Base-by-base conservation (phyloP, 768 basidiomycete genomes). In the Mrakia frigida region DNA sequence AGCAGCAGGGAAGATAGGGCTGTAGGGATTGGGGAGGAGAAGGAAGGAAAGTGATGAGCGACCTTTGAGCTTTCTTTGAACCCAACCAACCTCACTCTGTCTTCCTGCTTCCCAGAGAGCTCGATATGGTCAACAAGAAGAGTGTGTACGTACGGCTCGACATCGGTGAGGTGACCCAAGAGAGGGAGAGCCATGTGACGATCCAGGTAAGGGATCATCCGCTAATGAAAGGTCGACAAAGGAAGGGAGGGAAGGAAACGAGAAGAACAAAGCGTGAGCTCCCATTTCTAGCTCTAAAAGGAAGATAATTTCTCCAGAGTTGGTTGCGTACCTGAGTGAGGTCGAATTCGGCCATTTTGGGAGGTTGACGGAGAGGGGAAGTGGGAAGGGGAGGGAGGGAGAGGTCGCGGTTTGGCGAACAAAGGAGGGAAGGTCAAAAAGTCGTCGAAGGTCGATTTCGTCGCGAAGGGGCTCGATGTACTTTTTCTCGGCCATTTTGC, bases 171-270 rank as follows among this genome's bases (percentile, higher is more conserved):
- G 85, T 96, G 94, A 14, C 91, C 89, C 78, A 99, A 91, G 13
- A 98, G 85, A 37, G 97, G 95, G 80, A 98, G 92, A 53, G 91
- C 90, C 41, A 99, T 87, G 87, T 99, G 97, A 73, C 97, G 89
- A 84, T 99, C 97, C 78, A 97, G 86, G 85, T 93, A 92, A 3
- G 94, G 90, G 76, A 98, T 92, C 72, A 98, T 88, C 75, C 91
- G 92, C 83, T 90, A 33, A 18, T 35, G 28, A 37, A 72, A 72
- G 21, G 52, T 56, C 71, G 50, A 50, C 52, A 72, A 18, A 50
- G 43, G 53, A 67, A 39, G 37, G 68, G 33, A 43, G 14, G 37
- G 31, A 14, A 33, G 56, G 25, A 53, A 52, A 70, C n/a, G 41
- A 7, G n/a, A 13, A 28, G 28, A 70, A 37, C 53, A 46, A 43